A percentile compares a stretch with the other conserved stretches of the same genome.
These are phyloP conservation scores for Alectoria sarmentosa DNA, from an alignment of 495 filamentous ascomycete genomes.

Conservation along the genomic window DNA sequence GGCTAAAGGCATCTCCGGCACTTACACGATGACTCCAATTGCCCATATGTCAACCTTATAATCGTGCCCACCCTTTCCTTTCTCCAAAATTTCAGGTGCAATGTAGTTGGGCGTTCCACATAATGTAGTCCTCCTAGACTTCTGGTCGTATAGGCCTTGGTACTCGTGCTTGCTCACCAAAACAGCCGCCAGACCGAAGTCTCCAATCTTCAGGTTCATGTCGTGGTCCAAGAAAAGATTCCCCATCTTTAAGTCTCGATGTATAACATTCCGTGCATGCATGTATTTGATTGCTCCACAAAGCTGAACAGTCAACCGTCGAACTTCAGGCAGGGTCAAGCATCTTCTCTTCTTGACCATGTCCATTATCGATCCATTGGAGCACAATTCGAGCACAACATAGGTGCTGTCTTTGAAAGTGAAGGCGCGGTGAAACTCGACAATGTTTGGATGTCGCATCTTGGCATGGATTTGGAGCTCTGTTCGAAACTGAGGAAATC, in stretches of 20 bases:
- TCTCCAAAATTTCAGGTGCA: slow-evolving; percentile 87
- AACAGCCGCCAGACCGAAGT: slow-evolving; percentile 94
- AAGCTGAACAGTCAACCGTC: slow-evolving; percentile 88
- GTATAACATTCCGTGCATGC: slow-evolving; percentile 88
- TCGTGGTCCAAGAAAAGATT: slow-evolving; percentile 93
- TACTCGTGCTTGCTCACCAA: slow-evolving; percentile 79
- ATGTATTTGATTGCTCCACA: slow-evolving; percentile 96
- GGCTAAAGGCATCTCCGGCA: neutral
- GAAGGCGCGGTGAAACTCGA: slow-evolving; percentile 91
- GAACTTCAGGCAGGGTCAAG: slow-evolving; percentile 82
- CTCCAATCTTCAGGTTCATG: slow-evolving; percentile 97
- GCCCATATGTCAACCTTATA: slow-evolving; percentile 97
- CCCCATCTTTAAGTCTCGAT: slow-evolving; percentile 95
- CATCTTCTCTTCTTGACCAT: slow-evolving; percentile 87
- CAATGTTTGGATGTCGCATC: slow-evolving; percentile 89
- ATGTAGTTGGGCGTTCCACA: slow-evolving; percentile 99
- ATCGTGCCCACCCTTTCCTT: slow-evolving; percentile 80
- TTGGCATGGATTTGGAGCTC: slow-evolving; percentile 98
- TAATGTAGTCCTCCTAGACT: slow-evolving; percentile 67
- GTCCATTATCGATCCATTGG: slow-evolving; percentile 96
- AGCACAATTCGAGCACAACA: slow-evolving; percentile 88
- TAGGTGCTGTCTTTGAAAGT: slow-evolving; percentile 83
- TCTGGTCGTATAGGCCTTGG: slow-evolving; percentile 34
- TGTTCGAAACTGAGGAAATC: slow-evolving; percentile 72
- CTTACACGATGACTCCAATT: slow-evolving; percentile 89